Base-by-base conservation (phyloP, 257 asterid genomes). In the Vinca minor region DNA sequence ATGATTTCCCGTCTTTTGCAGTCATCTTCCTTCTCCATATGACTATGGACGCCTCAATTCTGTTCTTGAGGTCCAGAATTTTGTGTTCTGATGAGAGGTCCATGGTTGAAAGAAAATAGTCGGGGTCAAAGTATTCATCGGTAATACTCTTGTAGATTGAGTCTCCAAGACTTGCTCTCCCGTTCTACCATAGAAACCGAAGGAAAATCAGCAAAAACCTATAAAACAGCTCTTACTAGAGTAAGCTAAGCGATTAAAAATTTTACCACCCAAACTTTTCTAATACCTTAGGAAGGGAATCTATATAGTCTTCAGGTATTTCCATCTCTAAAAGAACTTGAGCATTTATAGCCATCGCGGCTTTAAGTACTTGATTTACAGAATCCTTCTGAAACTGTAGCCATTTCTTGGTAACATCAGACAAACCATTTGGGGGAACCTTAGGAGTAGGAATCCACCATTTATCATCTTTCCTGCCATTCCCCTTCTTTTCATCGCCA, bases 381-480 rank as follows among this genome's bases (percentile, higher is more conserved):
- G 94, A 79, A 29, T 92, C 98, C 78, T 87, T 92, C 79, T 85
- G 96, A 69, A 55, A 70, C 61, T 77, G 93, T 68, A 92, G 70
- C 95, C 95, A 89, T 69, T 80, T 89, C 73, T 83, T 74, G 6
- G 88, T 71, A 41, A 26, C 75, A 4, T 87, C 96, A 14, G 96
- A 87, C 64, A 89, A 69, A 46, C 98, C 98, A 6, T 73, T 70
- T 0, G 79, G 66, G 8, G 95, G 90, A 73, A 89, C 97, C 74
- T 81, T 81, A 28, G 98, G 96, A 32, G 82, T 73, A 1, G 97
- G 98, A 63, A 92, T 81, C 97, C 98, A 92, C 98, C 98, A 92
- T 78, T 87, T 89, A 20, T 87, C 87, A 25, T 82, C 85, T 48
- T 72, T 61, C 64, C 83, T 79, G 15, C 15, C 21, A 26, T 68